Percentiles rank a stretch among this genome's conserved stretches.
These are phyloP conservation scores for Stentor roeselii DNA, from an alignment of 73 alveolate genomes.

Conservation along the genomic window DNA sequence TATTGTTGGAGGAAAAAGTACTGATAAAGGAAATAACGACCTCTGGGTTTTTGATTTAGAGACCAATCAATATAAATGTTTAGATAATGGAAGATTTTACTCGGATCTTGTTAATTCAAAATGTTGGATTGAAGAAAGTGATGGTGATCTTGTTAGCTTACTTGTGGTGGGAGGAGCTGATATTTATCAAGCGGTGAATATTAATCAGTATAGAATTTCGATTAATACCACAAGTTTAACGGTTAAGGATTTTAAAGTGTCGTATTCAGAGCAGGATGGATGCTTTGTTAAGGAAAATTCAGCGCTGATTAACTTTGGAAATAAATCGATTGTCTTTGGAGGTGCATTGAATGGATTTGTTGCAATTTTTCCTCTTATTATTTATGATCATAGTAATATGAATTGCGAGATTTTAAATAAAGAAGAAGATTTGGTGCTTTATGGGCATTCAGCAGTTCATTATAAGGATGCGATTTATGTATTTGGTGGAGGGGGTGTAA, in stretches of 20 bases:
- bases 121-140: not conserved
- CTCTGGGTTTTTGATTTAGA: not conserved
- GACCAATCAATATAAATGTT: no score
- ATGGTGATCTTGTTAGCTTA: not conserved
- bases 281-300: no score
- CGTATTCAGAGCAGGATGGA: no score
- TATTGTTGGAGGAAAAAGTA: not conserved
- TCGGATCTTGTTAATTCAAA: not conserved
- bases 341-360: not conserved
- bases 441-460: not conserved
- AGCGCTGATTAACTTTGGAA: no score
- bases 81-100: no score
- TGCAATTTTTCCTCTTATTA: not conserved
- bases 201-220: no score
- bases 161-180: no score
- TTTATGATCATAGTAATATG: not conserved
- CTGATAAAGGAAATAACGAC: not conserved
- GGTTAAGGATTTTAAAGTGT: no score
- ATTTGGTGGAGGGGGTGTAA: constrained; percentile 13
- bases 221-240: no score
- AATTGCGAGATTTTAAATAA: no score
- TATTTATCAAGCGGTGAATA: no score
- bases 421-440: not conserved
- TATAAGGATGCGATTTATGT: not conserved
- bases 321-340: not conserved